These are phyloP conservation scores for Stellera chamaejasme DNA, from an alignment of 345 rosid genomes.

Conservation along the genomic window DNA sequence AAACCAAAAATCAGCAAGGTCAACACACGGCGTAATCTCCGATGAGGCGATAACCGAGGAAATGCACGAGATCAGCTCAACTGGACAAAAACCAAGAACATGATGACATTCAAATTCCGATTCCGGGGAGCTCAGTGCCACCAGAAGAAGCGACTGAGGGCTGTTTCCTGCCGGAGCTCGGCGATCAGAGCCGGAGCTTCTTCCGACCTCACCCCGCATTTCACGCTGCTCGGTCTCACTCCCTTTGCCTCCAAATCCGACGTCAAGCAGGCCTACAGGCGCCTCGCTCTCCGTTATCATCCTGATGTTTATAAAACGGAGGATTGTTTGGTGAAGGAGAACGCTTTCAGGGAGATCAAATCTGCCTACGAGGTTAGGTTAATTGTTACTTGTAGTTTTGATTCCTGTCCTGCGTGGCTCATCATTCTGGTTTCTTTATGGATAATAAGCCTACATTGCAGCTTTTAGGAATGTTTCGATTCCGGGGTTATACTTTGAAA, in stretches of 20 bases:
- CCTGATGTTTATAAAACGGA: conserved; percentile 27
- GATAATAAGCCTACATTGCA: neutral
- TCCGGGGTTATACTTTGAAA: too few species aligned
- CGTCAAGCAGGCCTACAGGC: conserved; percentile 22
- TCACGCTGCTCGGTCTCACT: conserved; percentile 24
- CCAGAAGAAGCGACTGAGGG: too few species aligned
- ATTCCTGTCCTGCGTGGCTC: too few species aligned
- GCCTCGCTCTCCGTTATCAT: conserved; percentile 30
- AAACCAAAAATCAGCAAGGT: too few species aligned
- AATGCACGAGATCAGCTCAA: too few species aligned
- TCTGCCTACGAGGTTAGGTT: conserved; percentile 25
- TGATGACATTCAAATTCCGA: too few species aligned
- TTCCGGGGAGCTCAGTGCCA: too few species aligned
- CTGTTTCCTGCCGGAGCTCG: neutral
- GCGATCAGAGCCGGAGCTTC: neutral
- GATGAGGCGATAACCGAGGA: too few species aligned
- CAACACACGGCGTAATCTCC: too few species aligned
- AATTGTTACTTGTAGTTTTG: neutral
- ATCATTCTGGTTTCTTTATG: too few species aligned
- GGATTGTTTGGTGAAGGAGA: conserved; percentile 12
- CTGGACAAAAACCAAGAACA: too few species aligned
- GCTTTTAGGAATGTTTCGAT: too few species aligned
- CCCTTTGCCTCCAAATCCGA: conserved; percentile 21
- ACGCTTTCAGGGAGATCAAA: conserved; percentile 18
- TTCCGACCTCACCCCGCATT: conserved; percentile 9